Conservation (phyloP, 202 grass and related monocot species). For the Sporobolus alterniflorus region DNA sequence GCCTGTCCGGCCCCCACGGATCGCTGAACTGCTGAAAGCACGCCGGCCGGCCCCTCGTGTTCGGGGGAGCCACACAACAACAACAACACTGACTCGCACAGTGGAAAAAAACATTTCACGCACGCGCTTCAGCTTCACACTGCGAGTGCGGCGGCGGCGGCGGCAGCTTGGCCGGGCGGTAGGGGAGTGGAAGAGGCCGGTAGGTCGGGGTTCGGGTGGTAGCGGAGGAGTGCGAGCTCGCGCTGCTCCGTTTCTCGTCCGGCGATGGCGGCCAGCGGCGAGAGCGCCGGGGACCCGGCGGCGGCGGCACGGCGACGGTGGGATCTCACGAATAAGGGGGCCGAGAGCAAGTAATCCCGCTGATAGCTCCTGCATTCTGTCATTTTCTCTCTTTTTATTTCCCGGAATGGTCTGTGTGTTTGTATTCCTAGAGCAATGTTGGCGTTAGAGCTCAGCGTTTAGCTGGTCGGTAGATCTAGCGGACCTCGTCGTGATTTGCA, state of each 20-base stretch:
- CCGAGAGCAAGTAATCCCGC: constrained; percentile 53
- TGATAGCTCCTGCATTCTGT: background rate
- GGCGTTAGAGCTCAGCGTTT: background rate
- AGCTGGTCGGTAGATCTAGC: constrained; percentile 32
- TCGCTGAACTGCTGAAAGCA: background rate
- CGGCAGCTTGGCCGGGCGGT: background rate
- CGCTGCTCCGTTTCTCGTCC: background rate
- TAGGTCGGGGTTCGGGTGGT: background rate
- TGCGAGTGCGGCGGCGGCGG: constrained; percentile 17
- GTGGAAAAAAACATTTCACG: background rate
- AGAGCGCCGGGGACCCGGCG: constrained; percentile 39
- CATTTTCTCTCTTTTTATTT: background rate
- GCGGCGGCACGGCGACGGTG: constrained; percentile 48
- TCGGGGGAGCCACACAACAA: constrained; percentile 19
- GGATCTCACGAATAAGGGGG: constrained; percentile 49
- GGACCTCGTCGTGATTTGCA: background rate
- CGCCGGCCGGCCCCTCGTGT: constrained; percentile 17
- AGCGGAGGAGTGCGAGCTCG: background rate
- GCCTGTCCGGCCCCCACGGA: background rate
- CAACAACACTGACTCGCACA: background rate
- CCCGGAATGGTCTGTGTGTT: background rate
- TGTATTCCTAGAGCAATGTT: constrained; percentile 18
- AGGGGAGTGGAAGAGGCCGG: background rate
- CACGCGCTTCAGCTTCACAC: constrained; percentile 9
- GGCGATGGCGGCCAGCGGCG: constrained; percentile 46